Percentiles rank a stretch among this genome's conserved stretches.
These are phyloP conservation scores for Plasmodium gonderi DNA, from an alignment of 169 alveolate genomes.

Conservation along the genomic window DNA sequence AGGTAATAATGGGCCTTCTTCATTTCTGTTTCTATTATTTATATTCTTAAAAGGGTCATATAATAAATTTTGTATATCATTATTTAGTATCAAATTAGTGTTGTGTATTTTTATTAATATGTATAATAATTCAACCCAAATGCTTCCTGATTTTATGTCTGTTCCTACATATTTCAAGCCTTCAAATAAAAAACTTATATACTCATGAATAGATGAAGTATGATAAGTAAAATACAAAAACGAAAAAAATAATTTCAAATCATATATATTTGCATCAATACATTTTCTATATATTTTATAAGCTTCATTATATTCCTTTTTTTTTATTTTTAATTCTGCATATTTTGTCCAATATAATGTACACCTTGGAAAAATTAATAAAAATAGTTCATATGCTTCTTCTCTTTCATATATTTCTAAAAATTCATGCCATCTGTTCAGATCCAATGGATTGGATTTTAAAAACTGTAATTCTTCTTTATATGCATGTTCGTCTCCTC, in stretches of 20 bases:
- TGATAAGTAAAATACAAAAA: constrained; percentile 82
- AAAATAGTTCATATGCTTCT: constrained; percentile 59
- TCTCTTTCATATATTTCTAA: constrained; percentile 53
- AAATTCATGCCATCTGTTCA: constrained; percentile 39
- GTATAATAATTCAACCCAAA: constrained; percentile 81
- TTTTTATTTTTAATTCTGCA: constrained; percentile 71
- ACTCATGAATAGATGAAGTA: constrained; percentile 85
- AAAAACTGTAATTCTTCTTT: constrained; percentile 50
- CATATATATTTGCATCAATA: constrained; percentile 69
- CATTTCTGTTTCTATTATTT: constrained; percentile 2
- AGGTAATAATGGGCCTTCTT: constrained; percentile 59
- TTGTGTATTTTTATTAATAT: constrained; percentile 82
- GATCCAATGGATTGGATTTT: constrained; percentile 32
- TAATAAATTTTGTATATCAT: constrained; percentile 76
- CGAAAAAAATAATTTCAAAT: constrained; percentile 43
- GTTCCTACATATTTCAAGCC: constrained; percentile 79
- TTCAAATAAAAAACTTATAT: constrained; percentile 78
- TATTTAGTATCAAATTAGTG: constrained; percentile 75
- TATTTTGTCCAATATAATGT: constrained; percentile 59
- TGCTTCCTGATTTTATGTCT: constrained; percentile 81
- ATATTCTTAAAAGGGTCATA: constrained; percentile 80
- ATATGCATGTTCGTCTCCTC: background rate
- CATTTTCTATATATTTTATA: constrained; percentile 59
- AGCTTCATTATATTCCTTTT: constrained; percentile 60
- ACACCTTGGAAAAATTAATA: constrained; percentile 60